Evolutionary conservation across 2,329 filamentous ascomycete genomes (phyloP).

Genomic region (Microdochium paspali): DNA sequence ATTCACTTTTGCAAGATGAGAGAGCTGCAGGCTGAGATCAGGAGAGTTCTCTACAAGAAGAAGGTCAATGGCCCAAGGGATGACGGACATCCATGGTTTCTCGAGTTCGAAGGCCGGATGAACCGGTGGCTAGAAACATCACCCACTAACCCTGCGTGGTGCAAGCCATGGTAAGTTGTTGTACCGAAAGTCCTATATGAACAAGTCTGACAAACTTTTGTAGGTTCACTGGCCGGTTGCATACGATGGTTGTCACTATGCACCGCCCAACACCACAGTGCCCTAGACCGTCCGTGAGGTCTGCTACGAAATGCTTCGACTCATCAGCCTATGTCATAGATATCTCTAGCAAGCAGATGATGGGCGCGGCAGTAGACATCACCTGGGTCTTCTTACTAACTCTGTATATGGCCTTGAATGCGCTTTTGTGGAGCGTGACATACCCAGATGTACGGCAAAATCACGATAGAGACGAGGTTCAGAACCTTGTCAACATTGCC

Average conservation of each 20-base stretch:
- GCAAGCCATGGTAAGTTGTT: conserved; percentile 68
- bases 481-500: conserved; percentile 63
- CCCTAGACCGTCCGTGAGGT: conserved; percentile 69
- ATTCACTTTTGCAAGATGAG: conserved; percentile 95
- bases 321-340: conserved; percentile 75
- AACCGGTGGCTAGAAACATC: conserved; percentile 69
- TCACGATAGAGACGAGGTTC: conserved; percentile 66
- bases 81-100: conserved; percentile 82
- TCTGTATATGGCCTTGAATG: conserved; percentile 87
- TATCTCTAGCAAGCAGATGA: conserved; percentile 72
- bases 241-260: conserved; percentile 81
- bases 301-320: conserved; percentile 74
- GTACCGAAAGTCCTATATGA: background rate
- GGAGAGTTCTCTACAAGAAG: conserved; percentile 75
- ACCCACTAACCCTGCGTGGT: conserved; percentile 62
- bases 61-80: conserved; percentile 67
- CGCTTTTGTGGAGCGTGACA: conserved; percentile 83
- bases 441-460: conserved; percentile 72
- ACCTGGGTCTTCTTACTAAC: conserved; percentile 91
- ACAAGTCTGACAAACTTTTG: conserved; percentile 7
- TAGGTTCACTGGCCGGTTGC: conserved; percentile 61
- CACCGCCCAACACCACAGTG: conserved; percentile 90
- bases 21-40: conserved; percentile 77
- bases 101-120: conserved; percentile 68
- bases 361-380: conserved; percentile 66